phyloP scores from a whole-genome alignment of 768 basidiomycete genomes.

The Lactarius hengduanensis region DNA sequence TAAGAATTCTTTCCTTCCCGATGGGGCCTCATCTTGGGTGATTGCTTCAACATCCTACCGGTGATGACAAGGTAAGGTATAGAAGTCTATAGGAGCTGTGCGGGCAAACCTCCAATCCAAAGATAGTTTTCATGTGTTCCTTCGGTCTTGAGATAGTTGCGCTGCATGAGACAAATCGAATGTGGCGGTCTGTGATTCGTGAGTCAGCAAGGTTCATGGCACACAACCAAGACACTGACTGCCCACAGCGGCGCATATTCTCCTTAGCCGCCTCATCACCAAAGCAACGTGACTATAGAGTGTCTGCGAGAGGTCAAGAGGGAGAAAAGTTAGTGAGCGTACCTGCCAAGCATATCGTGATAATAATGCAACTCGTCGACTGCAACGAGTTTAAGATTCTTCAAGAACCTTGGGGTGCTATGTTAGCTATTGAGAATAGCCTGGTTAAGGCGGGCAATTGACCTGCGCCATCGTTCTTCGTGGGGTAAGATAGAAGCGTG shows the following conservation, averaged over 20 bases:
- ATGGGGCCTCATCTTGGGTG: slow-evolving; percentile 78
- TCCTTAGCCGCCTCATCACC: slow-evolving; percentile 70
- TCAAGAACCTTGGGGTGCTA: slow-evolving; percentile 57
- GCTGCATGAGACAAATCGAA: slow-evolving; percentile 79
- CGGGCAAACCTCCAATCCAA: slow-evolving; percentile 52
- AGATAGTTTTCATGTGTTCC: slow-evolving; percentile 73
- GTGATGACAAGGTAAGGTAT: not conserved
- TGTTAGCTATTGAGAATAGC: slow-evolving; percentile 15
- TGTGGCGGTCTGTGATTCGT: slow-evolving; percentile 45
- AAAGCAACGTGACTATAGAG: slow-evolving; percentile 70
- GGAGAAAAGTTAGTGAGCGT: slow-evolving; percentile 3
- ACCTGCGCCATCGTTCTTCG: slow-evolving; percentile 83
- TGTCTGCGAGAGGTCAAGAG: not conserved
- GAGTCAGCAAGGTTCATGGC: not conserved
- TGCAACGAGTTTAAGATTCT: slow-evolving; percentile 72
- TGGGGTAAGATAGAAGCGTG: slow-evolving; percentile 83
- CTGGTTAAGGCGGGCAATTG: slow-evolving; percentile 19
- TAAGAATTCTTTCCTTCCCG: slow-evolving; percentile 75
- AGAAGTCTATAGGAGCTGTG: not conserved
- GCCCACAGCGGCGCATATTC: slow-evolving; percentile 74
- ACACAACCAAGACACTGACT: slow-evolving; percentile 42
- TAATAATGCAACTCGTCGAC: slow-evolving; percentile 92
- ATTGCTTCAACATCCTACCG: slow-evolving; percentile 59
- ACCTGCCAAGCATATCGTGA: slow-evolving; percentile 78
- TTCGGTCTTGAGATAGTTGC: slow-evolving; percentile 80